Conservation (phyloP, 2,329 filamentous ascomycete genomes). For the Arthrobotrys sinensis region DNA sequence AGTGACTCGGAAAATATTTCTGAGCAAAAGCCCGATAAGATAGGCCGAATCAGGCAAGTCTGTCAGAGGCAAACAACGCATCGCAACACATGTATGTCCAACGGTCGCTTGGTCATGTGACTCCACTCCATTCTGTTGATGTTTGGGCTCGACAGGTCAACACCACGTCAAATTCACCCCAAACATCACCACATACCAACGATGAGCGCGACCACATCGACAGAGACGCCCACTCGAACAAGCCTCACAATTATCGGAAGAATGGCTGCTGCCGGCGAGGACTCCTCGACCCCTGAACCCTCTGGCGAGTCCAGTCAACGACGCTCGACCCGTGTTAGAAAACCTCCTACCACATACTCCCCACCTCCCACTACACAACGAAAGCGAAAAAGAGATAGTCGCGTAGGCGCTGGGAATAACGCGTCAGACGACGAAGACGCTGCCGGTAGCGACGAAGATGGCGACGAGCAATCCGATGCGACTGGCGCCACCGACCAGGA, state of each 20-base stretch:
- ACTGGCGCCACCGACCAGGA: constrained; percentile 49
- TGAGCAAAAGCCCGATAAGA: constrained; percentile 7
- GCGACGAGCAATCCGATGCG: constrained; percentile 55
- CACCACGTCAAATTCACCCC: constrained; percentile 53
- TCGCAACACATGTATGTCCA: constrained; percentile 15
- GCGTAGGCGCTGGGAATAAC: constrained; percentile 60
- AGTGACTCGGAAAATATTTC: constrained; percentile 50
- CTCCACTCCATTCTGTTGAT: constrained; percentile 13
- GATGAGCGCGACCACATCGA: constrained; percentile 61
- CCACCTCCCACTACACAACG: constrained; percentile 57
- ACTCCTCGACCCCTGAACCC: constrained; percentile 53
- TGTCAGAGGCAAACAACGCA: constrained; percentile 8
- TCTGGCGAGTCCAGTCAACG: constrained; percentile 57
- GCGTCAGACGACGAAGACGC: constrained; percentile 57
- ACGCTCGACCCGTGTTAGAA: constrained; percentile 58
- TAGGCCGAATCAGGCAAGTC: constrained; percentile 3
- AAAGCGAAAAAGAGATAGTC: constrained; percentile 60
- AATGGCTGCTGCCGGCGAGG: constrained; percentile 55
- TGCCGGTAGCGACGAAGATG: constrained; percentile 47
- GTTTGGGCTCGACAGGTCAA: constrained; percentile 46
- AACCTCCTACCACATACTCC: constrained; percentile 54
- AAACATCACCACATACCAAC: constrained; percentile 41
- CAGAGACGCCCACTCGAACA: constrained; percentile 55
- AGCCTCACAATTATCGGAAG: constrained; percentile 61
- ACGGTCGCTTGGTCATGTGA: constrained; percentile 24